Evolutionary conservation across 148 eudicot genomes (phyloP).

Genomic region (Gaultheria prostrata): DNA sequence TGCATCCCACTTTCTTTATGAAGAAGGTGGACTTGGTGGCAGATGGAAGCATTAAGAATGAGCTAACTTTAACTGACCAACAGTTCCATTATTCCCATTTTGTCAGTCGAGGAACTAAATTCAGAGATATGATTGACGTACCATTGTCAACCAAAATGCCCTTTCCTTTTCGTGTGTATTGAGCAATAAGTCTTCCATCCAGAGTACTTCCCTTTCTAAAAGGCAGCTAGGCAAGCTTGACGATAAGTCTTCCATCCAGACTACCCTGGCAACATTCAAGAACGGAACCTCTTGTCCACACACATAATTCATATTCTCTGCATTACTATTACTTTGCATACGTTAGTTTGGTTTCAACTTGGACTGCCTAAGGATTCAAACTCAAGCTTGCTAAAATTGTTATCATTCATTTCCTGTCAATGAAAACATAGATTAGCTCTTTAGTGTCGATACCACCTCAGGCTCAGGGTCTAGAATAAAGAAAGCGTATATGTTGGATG

Average conservation of each 20-base stretch:
- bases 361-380: background rate
- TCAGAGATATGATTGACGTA: background rate
- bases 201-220: background rate
- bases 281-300: background rate
- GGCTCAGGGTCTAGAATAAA: background rate
- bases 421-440: background rate
- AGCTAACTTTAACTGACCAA: background rate
- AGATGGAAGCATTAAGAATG: background rate
- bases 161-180: background rate
- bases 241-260: background rate
- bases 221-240: constrained; percentile 3
- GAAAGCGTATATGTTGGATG: too few species aligned
- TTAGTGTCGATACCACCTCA: background rate
- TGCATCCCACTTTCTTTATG: background rate
- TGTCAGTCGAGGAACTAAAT: background rate
- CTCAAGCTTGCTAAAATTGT: background rate
- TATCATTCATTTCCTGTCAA: background rate
- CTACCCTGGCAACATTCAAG: background rate
- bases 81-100: background rate
- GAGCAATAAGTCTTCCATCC: background rate
- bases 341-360: background rate
- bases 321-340: background rate
- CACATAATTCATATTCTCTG: background rate
- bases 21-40: background rate
- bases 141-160: background rate